Evolutionary conservation across 179 eudicot species (phyloP).

Genomic region (Spergularia azorica): DNA sequence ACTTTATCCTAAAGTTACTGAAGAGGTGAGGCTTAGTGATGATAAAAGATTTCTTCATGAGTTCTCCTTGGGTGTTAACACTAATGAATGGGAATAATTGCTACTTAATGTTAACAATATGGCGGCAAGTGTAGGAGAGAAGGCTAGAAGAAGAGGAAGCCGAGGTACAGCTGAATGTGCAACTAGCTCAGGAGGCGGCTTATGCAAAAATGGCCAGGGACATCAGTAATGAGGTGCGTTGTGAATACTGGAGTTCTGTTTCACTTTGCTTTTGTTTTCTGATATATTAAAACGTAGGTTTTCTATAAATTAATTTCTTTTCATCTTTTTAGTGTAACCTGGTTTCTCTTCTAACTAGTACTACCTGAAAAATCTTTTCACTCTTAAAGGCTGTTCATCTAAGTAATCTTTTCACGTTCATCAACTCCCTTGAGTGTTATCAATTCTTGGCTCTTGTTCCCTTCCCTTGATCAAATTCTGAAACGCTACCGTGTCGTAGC

Average conservation of each 20-base stretch:
- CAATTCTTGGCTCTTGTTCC: neutral
- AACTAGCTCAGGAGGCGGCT: constrained; percentile 71
- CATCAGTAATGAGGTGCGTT: constrained; percentile 62
- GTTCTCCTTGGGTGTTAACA: neutral
- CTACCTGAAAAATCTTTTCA: neutral
- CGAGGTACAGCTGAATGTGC: constrained; percentile 51
- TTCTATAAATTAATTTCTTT: too few species aligned
- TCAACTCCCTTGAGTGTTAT: neutral
- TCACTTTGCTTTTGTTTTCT: too few species aligned
- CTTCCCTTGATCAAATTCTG: neutral
- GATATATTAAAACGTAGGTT: too few species aligned
- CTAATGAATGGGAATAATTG: neutral
- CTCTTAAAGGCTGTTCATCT: neutral
- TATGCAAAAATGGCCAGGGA: constrained; percentile 70
- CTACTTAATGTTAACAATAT: neutral
- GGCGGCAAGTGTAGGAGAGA: constrained; percentile 56
- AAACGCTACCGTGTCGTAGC: too few species aligned
- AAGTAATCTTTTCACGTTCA: neutral
- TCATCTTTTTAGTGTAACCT: neutral
- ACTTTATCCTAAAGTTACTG: constrained; percentile 74
- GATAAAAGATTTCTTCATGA: neutral
- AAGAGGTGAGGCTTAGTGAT: constrained; percentile 59
- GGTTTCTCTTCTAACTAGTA: neutral
- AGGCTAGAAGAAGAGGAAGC: constrained; percentile 69
- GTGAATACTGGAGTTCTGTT: neutral